Conservation (phyloP, 2,329 filamentous ascomycete species). For the Fusarium sp. region DNA sequence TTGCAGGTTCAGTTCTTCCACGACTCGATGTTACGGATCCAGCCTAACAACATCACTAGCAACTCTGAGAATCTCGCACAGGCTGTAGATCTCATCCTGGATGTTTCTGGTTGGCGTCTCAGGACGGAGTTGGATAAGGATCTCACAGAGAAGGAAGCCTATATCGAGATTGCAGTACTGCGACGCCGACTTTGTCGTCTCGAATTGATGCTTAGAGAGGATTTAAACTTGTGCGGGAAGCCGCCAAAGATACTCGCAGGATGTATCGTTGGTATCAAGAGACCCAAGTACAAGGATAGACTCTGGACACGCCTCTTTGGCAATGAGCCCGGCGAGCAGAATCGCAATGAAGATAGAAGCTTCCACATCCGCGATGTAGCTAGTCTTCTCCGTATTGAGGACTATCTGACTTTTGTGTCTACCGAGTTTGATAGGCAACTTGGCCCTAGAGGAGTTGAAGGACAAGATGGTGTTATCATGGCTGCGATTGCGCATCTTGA, state of each 20-base stretch:
- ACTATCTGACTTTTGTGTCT: slow-evolving; percentile 20
- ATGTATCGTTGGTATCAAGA: slow-evolving; percentile 23
- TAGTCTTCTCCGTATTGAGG: slow-evolving; percentile 25
- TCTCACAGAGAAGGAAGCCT: not conserved
- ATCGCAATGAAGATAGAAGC: not conserved
- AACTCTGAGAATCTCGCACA: not conserved
- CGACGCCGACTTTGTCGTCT: slow-evolving; percentile 18
- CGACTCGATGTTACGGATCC: slow-evolving; percentile 28
- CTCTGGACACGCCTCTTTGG: slow-evolving; percentile 30
- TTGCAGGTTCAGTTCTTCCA: slow-evolving; percentile 23
- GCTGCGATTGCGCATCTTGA: slow-evolving; percentile 16
- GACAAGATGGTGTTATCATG: not conserved
- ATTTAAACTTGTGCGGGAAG: slow-evolving; percentile 18
- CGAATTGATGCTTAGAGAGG: slow-evolving; percentile 2
- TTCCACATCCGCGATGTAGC: slow-evolving; percentile 28
- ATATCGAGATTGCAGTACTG: not conserved
- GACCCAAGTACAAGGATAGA: slow-evolving; percentile 14
- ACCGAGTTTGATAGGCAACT: slow-evolving; percentile 11
- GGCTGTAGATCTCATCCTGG: slow-evolving; percentile 28
- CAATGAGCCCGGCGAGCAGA: not conserved
- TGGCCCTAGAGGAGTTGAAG: not conserved
- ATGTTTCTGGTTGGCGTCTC: not conserved
- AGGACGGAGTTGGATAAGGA: not conserved
- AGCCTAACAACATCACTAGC: slow-evolving; percentile 25
- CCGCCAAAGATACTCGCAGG: slow-evolving; percentile 18